Base-by-base conservation (phyloP, 306 rosid species). In the Vicia villosa region DNA sequence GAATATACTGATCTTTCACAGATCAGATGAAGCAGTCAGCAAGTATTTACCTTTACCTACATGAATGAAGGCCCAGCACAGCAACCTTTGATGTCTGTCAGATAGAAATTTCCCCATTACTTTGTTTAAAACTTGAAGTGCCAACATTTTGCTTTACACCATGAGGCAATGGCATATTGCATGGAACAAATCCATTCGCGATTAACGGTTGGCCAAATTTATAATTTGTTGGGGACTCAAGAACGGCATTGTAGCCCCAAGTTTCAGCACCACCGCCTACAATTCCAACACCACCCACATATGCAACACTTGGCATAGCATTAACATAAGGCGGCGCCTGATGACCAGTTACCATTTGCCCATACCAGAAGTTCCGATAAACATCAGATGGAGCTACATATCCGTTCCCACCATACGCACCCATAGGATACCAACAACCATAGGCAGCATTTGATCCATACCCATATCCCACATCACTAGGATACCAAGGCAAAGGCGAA, bases 401-500 rank as follows among this genome's bases (percentile, higher is more conserved):
- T 36, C 81, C 80, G 65, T 62, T 49, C 15, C 83, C 83, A 56
- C 72, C 81, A 62, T 70, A 81, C 64, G 79, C 86, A 58, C 87
- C 89, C 24, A 65, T 10, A 13, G 90, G 87, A 20, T 81, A 81
- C 90, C 90, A 86, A 72, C 82, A 79, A 46, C 88, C 82, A 77
- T 82, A 81, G 5, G 52, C 10, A 60, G 52, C 10, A 61, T 51
- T 57, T 12, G 80, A 32, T 55, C 86, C 89, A 24, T 78, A 85
- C 34, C 37, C 32, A 63, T 78, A 82, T 8, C 71, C 64, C n/a
- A 82, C 88, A 6, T 66, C 34, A 30, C 77, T 55, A 26, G 63
- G 40, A 75, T 84, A 87, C 75, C 71, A 72, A 1, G 86, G 84
- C 52, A 57, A 43, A 11, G 80, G 86, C 16, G 79, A 41, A 54